A percentile compares a stretch with the other conserved stretches of the same genome.
phyloP scores from a whole-genome alignment of 345 rosid genomes.

The Arabidopsis thaliana region DNA sequence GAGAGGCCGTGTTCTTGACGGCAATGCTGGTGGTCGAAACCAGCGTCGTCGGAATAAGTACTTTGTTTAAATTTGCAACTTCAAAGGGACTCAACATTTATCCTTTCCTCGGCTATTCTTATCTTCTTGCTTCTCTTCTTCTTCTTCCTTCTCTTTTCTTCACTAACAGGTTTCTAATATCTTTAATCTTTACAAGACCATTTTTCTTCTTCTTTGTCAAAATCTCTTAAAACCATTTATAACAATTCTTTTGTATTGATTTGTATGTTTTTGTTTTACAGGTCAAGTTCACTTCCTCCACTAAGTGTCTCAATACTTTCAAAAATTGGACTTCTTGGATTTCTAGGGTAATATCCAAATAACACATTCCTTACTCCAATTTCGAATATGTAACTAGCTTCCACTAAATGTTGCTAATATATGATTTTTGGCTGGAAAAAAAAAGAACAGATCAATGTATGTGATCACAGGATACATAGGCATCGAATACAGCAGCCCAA shows the following conservation, averaged over 20 bases:
- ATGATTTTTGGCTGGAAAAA: background rate
- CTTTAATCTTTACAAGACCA: background rate
- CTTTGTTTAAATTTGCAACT: constrained; percentile 79
- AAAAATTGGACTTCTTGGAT: constrained; percentile 48
- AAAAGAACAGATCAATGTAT: constrained; percentile 53
- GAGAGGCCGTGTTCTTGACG: constrained; percentile 57
- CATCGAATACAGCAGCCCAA: constrained; percentile 72
- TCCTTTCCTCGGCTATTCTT: constrained; percentile 71
- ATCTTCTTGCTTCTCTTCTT: constrained; percentile 70
- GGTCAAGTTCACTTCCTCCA: constrained; percentile 43
- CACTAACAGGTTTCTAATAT: constrained; percentile 58
- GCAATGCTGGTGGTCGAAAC: constrained; percentile 63
- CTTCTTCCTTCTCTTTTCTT: constrained; percentile 78
- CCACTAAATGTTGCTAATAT: constrained; percentile 1
- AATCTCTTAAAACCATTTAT: background rate
- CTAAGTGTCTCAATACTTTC: constrained; percentile 33
- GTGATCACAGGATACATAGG: constrained; percentile 76
- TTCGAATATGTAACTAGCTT: background rate
- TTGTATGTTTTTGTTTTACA: background rate
- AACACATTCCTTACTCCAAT: constrained; percentile 55
- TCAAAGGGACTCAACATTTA: constrained; percentile 65
- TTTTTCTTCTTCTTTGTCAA: background rate
- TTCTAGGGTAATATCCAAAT: constrained; percentile 57
- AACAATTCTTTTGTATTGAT: background rate
- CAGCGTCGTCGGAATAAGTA: constrained; percentile 61